Base-by-base conservation (phyloP, 1,139 yeast species). In the Yamadazyma membranifaciens region DNA sequence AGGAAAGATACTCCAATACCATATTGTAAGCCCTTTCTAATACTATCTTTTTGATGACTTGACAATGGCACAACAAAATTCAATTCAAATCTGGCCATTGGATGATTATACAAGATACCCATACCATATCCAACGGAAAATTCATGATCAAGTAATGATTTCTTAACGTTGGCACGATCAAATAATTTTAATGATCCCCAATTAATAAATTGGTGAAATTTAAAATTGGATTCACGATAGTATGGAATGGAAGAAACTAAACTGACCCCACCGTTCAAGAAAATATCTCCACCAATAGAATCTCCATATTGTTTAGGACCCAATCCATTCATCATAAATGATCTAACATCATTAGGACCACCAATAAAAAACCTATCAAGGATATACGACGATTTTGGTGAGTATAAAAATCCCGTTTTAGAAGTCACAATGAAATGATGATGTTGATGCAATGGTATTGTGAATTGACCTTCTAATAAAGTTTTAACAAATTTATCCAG, bases 1-100 rank as follows among this genome's bases (percentile, higher is more conserved):
- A 87, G 69, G 61, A 88, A 89, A 15, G 92, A 82, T 36, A 88
- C 65, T 0, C 98, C 98, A 39, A 92, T 80, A 14, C 98, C 98
- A 60, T 89, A 91, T 59, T 92, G 98, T 30, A 92, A 60, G 0
- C 98, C 98, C 58, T 87, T 89, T 52, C 96, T 71, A 5, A 78
- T 59, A 24, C 75, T 73, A 55, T 92, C 98, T 30, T 78, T 67
- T 11, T 73, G 70, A 54, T 83, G 82, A 0, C 80, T 77, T 2
- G 79, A 67, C 29, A 92, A 52, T 0, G 98, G 98, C 30, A 91
- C 61, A 1, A 86, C 86, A 50, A 91, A 82, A 59, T 89, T 91
- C 50, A 92, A 75, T 62, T 92, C 98, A 55, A 92, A 86, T 47
- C 98, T 73, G 0, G 98, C 98, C 62, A 81, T 79, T 1, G 96